Evolutionary conservation across 225 moss, liverwort and hornwort genomes (phyloP), one percentile per base, ranked within the genome.

Genomic region (Bryum argenteum): DNA sequence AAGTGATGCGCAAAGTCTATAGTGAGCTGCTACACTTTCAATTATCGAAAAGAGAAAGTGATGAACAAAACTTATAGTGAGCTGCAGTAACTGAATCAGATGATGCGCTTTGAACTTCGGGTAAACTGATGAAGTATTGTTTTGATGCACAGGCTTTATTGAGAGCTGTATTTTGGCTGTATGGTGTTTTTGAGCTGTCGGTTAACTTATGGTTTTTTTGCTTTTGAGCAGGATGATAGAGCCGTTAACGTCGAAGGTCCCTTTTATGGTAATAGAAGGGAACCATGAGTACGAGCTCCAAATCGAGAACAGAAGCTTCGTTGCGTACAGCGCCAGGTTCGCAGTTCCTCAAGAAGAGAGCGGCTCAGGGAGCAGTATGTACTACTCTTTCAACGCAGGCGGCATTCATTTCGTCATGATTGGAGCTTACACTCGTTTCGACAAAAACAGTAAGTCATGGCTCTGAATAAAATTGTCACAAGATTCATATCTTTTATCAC

Each of bases 371-470:
- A 88, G 83, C 58, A 74, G 83, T 63, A 87, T 91, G 72, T 94
- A 88, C 79, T 94, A 94, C 77, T 94, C 94, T 19, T 94, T 94
- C 71, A 66, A 91, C 71, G 94, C 87, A 11, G 94, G 91, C 22
- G 91, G 91, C 72, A 74, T 91, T 19, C 94, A 94, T 72, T 85
- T 94, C 72, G 23, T 94, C 68, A 94, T 94, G 94, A 67, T 94
- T 43, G 91, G 91, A 61, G 88, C 84, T 13, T 94, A 94, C 71
- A 39, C 85, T 19, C 75, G 88, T 75, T 94, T 75, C 62, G 59
- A 65, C 63, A 77, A 56, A 21, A 78, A 63, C 20, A 77, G 93
- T 93, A 65, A 70, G 70, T 38, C 28, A 6, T 51, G 58, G 20
- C 51, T 23, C 13, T 39, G n/a, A n/a, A 23, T 16, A 17, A 19